Percentiles rank a stretch among this genome's conserved stretches.
phyloP scores from a whole-genome alignment of 2,329 filamentous ascomycete species.

The Chrysoporthe austroafricana region DNA sequence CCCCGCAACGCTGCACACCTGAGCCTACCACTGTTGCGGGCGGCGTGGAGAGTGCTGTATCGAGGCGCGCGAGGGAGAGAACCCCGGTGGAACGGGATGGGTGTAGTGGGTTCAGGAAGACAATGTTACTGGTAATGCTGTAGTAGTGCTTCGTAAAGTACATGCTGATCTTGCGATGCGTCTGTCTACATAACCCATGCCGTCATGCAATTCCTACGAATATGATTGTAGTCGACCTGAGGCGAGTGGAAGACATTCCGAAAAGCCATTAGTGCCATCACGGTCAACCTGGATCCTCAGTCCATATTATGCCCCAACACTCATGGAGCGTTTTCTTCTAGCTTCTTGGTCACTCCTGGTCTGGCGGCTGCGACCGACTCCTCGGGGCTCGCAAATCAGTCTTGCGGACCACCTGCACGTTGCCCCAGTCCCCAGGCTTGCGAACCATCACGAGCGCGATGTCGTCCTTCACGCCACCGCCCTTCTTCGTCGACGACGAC shows the following conservation, averaged over 20 bases:
- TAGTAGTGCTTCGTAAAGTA: background rate
- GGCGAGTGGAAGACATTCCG: background rate
- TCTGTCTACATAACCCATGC: slow-evolving; percentile 16
- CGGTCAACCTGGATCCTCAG: background rate
- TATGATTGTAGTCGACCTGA: background rate
- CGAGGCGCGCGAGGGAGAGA: no score
- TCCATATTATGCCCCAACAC: slow-evolving; percentile 2
- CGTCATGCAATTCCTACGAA: background rate
- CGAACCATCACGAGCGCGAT: slow-evolving; percentile 28
- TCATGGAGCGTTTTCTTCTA: slow-evolving; percentile 6
- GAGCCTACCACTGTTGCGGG: no score
- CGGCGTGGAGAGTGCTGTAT: no score
- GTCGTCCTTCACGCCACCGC: slow-evolving; percentile 22
- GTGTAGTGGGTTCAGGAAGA: no score
- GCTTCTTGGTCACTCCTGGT: slow-evolving; percentile 14
- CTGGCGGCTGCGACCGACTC: slow-evolving; percentile 24
- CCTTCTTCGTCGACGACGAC: slow-evolving; percentile 20
- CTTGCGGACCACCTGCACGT: slow-evolving; percentile 25
- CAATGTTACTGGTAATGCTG: background rate
- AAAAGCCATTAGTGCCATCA: background rate
- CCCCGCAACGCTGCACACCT: no score
- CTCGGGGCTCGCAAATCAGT: slow-evolving; percentile 23
- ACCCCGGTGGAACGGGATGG: no score
- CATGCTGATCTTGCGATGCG: slow-evolving; percentile 22
- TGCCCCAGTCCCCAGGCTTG: slow-evolving; percentile 23